Evolutionary conservation across 2,329 filamentous ascomycete genomes (phyloP).

Genomic region (Hymenoscyphus occultus): DNA sequence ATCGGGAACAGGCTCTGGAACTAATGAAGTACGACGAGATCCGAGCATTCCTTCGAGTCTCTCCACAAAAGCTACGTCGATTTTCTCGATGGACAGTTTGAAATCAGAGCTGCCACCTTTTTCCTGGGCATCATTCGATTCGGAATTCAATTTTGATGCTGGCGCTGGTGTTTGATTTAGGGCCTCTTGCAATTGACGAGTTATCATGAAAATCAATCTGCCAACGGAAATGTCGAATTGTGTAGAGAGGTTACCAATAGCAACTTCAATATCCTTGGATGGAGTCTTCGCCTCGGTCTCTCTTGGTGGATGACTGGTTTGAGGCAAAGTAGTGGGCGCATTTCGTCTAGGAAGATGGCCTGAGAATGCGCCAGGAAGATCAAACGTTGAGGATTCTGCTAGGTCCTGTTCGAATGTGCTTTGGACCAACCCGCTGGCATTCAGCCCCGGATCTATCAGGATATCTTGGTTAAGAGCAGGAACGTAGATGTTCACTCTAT

Average conservation of each 20-base stretch:
- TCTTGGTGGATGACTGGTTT: slow-evolving; percentile 8
- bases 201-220: slow-evolving; percentile 33
- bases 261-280: slow-evolving; percentile 29
- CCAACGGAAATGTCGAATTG: slow-evolving; percentile 38
- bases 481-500: slow-evolving; percentile 38
- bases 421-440: slow-evolving; percentile 15
- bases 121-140: not conserved
- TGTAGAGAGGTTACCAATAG: slow-evolving; percentile 29
- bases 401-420: slow-evolving; percentile 25
- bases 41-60: slow-evolving; percentile 31
- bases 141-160: slow-evolving; percentile 10
- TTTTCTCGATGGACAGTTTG: slow-evolving; percentile 28
- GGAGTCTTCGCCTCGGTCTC: not conserved
- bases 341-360: slow-evolving; percentile 36
- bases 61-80: slow-evolving; percentile 36
- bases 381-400: slow-evolving; percentile 41
- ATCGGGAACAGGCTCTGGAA: slow-evolving; percentile 11
- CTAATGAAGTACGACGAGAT: slow-evolving; percentile 10
- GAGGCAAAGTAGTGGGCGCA: slow-evolving; percentile 10
- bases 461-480: slow-evolving; percentile 18
- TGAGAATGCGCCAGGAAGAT: slow-evolving; percentile 62
- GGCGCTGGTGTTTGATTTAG: slow-evolving; percentile 21
- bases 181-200: slow-evolving; percentile 28
- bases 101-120: slow-evolving; percentile 18
- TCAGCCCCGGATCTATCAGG: slow-evolving; percentile 10